phyloP scores from a whole-genome alignment of 768 basidiomycete species.

The Mycena crocata region DNA sequence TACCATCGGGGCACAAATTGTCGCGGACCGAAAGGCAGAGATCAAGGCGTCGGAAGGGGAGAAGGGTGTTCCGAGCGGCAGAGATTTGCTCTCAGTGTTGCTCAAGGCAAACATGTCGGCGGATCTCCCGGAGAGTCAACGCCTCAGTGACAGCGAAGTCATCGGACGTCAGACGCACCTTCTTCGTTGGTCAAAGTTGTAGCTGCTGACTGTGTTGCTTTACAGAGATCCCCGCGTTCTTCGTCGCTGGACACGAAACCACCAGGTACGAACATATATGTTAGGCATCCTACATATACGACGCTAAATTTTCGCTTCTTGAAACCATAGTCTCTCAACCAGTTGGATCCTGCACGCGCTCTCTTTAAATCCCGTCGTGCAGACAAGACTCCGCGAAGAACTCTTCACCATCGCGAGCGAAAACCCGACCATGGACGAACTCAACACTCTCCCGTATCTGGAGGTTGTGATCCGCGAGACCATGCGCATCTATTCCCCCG shows the following conservation, averaged over 20 bases:
- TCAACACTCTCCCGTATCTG: slow-evolving; percentile 52
- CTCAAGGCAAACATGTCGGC: background rate
- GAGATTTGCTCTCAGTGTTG: slow-evolving; percentile 43
- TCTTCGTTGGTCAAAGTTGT: slow-evolving; percentile 38
- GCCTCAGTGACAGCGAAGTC: background rate
- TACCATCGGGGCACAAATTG: slow-evolving; percentile 52
- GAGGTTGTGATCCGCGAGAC: slow-evolving; percentile 60
- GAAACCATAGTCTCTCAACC: background rate
- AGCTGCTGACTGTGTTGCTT: slow-evolving; percentile 41
- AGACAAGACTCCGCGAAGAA: slow-evolving; percentile 58
- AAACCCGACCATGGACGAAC: no score
- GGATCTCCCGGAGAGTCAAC: background rate
- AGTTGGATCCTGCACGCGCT: slow-evolving; percentile 60
- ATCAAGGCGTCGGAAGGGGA: slow-evolving; percentile 28
- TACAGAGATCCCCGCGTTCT: slow-evolving; percentile 52
- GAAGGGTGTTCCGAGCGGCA: slow-evolving; percentile 41
- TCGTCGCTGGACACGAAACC: slow-evolving; percentile 50
- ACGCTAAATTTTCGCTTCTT: background rate
- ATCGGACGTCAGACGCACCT: background rate
- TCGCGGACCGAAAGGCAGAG: slow-evolving; percentile 50
- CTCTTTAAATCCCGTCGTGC: slow-evolving; percentile 48
- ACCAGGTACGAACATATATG: slow-evolving; percentile 7
- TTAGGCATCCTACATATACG: no score
- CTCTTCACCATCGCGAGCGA: slow-evolving; percentile 47
- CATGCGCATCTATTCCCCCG: slow-evolving; percentile 66